Evolutionary conservation across 306 rosid genomes (phyloP), one percentile per base, ranked within the genome.

Genomic region (Arachis stenosperma): DNA sequence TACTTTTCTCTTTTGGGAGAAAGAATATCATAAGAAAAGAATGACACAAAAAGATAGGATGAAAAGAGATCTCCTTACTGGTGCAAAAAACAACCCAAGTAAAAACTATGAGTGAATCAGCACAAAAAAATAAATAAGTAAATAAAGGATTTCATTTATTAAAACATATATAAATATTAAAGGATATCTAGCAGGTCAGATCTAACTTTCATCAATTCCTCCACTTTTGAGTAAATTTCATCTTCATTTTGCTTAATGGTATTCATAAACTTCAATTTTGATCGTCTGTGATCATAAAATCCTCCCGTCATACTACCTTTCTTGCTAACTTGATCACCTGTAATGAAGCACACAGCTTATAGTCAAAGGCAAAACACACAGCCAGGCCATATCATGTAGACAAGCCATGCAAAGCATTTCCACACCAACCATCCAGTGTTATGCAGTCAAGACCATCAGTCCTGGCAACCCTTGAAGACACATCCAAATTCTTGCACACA

Each of bases 261-360:
- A 73, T 85, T 88, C 92, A 94, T 89, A 75, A 86, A 89, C 90
- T 90, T 91, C 86, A 94, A 87, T 77, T 81, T 94, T 51, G 98
- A 89, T 62, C 95, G 86, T 61, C 98, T 86, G 82, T 94, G 96
- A 64, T 94, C 97, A 84, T 94, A 91, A 84, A 94, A 94, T 71
- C 98, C 98, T 55, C 98, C 98, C 0, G 98, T 94, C 98, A 94
- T 94, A 65, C 97, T 93, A 69, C 98, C 98, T 82, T 94, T 94
- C 90, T 91, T 94, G 91, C 98, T 94, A 56, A 94, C 97, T 86
- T 94, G 97, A 79, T 94, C 98, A 73, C 98, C 98, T 94, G 84
- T 84, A 60, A 69, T 9, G 63, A 59, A 57, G 71, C 37, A 12
- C 39, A 51, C n/a, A 68, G 57, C 70, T 80, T 69, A 73, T 78